Evolutionary conservation across 1,139 yeast species (phyloP).

Genomic region (Lodderomyces elongisporus): DNA sequence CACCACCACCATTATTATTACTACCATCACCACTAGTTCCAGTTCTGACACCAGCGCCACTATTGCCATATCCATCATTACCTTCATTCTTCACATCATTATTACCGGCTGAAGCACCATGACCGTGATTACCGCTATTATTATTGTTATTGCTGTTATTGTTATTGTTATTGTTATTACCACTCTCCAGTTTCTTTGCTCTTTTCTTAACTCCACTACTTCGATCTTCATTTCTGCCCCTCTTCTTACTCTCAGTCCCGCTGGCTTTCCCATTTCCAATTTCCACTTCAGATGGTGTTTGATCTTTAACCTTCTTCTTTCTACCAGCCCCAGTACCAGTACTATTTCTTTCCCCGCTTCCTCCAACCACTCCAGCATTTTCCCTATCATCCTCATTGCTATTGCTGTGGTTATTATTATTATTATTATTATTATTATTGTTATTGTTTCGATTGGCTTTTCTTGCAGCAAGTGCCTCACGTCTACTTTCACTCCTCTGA

Average conservation of each 20-base stretch:
- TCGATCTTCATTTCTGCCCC: constrained; percentile 3
- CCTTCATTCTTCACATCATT: constrained; percentile 1
- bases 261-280: constrained; percentile 1
- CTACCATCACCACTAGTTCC: constrained; percentile 1
- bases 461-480: constrained; percentile 90
- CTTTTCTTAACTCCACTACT: neutral
- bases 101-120: neutral
- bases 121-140: constrained; percentile 1
- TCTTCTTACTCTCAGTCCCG: constrained; percentile 5
- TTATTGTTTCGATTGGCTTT: constrained; percentile 50
- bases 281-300: constrained; percentile 8
- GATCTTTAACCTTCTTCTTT: constrained; percentile 25
- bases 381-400: constrained; percentile 33
- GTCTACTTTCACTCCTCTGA: constrained; percentile 72
- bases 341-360: neutral
- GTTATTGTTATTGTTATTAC: constrained; percentile 2
- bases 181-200: constrained; percentile 7
- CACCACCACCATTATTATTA: neutral
- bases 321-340: constrained; percentile 13
- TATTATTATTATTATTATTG: constrained; percentile 8
- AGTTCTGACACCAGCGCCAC: constrained; percentile 1
- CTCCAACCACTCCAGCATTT: neutral
- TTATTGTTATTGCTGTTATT: neutral
- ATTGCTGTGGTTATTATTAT: no score
- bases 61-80: neutral